These are phyloP conservation scores for Botrytis cinerea DNA, from an alignment of 2,329 filamentous ascomycete genomes.

Conservation along the genomic window DNA sequence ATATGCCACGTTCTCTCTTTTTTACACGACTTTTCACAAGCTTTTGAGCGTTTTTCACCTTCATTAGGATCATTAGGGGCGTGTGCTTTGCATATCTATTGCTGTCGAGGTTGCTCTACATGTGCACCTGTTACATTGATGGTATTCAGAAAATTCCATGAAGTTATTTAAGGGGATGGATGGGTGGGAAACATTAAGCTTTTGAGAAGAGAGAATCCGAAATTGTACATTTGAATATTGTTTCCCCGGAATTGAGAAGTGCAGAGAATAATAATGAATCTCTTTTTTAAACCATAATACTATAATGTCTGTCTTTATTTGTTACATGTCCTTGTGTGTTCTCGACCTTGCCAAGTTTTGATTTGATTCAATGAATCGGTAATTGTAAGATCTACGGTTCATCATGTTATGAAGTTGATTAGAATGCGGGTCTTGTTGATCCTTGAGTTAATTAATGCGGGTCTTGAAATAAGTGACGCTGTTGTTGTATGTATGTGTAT, in stretches of 20 bases:
- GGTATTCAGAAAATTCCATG: slow-evolving; percentile 15
- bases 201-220: slow-evolving; percentile 35
- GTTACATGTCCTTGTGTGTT: not conserved
- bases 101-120: slow-evolving; percentile 15
- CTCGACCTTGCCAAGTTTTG: not conserved
- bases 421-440: not conserved
- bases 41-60: slow-evolving; percentile 36
- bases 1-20: slow-evolving; percentile 42
- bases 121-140: slow-evolving; percentile 17
- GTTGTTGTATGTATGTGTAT: not conserved
- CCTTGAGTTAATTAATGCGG: not conserved
- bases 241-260: slow-evolving; percentile 17
- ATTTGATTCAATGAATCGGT: not conserved
- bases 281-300: slow-evolving; percentile 15
- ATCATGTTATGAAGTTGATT: not conserved
- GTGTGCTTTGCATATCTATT: slow-evolving; percentile 30
- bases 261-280: slow-evolving; percentile 25
- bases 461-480: not conserved
- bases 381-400: not conserved
- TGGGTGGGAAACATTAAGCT: slow-evolving; percentile 24
- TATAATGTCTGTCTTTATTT: not conserved
- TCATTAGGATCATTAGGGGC: slow-evolving; percentile 28
- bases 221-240: slow-evolving; percentile 37
- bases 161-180: slow-evolving; percentile 6
- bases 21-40: slow-evolving; percentile 31